Percentiles rank a stretch among this genome's conserved stretches.
phyloP scores from a whole-genome alignment of 345 rosid genomes.

The Sisymbrium altissimum region DNA sequence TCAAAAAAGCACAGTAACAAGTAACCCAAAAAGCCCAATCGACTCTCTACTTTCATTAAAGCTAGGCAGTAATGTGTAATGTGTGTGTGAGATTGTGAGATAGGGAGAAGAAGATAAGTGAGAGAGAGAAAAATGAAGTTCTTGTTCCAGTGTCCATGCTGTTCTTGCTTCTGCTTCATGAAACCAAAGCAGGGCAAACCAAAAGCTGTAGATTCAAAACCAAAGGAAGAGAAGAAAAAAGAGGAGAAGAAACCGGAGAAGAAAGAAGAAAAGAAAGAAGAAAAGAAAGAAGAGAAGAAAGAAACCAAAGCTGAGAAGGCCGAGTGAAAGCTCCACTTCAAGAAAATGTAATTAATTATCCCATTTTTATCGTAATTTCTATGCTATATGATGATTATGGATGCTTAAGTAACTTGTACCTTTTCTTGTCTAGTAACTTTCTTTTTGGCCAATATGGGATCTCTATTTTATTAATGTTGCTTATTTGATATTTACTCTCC shows the following conservation, averaged over 20 bases:
- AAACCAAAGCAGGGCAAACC: slow-evolving; percentile 61
- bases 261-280: slow-evolving; percentile 30
- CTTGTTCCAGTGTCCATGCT: slow-evolving; percentile 86
- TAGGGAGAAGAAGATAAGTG: slow-evolving; percentile 15
- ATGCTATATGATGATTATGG: slow-evolving; percentile 7
- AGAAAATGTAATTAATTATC: slow-evolving; percentile 8
- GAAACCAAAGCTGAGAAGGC: slow-evolving; percentile 31
- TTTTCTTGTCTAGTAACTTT: background rate
- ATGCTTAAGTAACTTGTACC: slow-evolving; percentile 5
- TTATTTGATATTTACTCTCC: background rate
- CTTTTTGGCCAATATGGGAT: background rate
- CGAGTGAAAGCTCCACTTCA: slow-evolving; percentile 12
- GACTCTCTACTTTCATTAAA: slow-evolving; percentile 28
- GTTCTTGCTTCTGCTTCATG: slow-evolving; percentile 86
- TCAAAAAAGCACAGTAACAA: slow-evolving; percentile 25
- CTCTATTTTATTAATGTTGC: background rate
- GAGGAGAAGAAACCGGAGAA: slow-evolving; percentile 28
- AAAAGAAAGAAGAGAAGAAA: slow-evolving; percentile 30
- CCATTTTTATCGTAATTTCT: background rate
- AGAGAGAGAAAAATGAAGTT: slow-evolving; percentile 56
- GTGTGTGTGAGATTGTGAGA: slow-evolving; percentile 12
- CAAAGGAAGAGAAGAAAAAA: slow-evolving; percentile 53
- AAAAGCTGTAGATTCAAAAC: slow-evolving; percentile 36
- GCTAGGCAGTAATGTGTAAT: slow-evolving; percentile 19
- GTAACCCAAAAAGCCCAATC: slow-evolving; percentile 18